These are phyloP conservation scores for Eragrostis tef DNA, from an alignment of 202 grass and related monocot species.

Conservation along the genomic window DNA sequence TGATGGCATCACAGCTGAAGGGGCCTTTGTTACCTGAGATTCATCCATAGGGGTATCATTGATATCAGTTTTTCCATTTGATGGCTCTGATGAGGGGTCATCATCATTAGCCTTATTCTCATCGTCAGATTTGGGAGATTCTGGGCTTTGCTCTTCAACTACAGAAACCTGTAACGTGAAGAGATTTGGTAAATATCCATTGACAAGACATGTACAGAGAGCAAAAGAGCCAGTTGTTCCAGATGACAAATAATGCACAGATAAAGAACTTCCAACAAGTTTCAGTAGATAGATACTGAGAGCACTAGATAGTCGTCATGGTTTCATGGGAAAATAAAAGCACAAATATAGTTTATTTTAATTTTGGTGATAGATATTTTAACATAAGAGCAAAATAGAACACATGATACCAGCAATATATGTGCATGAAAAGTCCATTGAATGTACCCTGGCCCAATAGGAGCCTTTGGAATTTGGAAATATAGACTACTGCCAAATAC, in stretches of 20 bases:
- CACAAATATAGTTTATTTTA: background rate
- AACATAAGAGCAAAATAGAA: background rate
- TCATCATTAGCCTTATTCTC: conserved; percentile 58
- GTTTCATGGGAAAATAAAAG: background rate
- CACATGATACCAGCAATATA: background rate
- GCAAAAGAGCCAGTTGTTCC: background rate
- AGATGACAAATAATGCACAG: conserved; percentile 15
- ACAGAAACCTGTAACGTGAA: conserved; percentile 60
- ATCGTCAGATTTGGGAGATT: conserved; percentile 60
- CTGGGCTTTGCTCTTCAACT: conserved; percentile 64
- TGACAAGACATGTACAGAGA: background rate
- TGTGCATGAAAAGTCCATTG: background rate
- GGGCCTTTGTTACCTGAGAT: conserved; percentile 52
- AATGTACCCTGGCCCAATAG: background rate
- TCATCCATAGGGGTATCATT: conserved; percentile 67
- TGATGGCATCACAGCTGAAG: background rate
- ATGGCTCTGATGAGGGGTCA: conserved; percentile 56
- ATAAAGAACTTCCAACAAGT: conserved; percentile 18
- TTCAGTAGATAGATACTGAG: background rate
- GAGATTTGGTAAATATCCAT: conserved; percentile 39
- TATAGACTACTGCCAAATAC: background rate
- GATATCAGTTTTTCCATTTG: conserved; percentile 61
- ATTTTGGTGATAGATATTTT: background rate
- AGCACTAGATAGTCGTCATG: background rate
- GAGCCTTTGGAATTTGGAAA: background rate